phyloP scores from a whole-genome alignment of 306 rosid species.

The Mimosa bimucronata region DNA sequence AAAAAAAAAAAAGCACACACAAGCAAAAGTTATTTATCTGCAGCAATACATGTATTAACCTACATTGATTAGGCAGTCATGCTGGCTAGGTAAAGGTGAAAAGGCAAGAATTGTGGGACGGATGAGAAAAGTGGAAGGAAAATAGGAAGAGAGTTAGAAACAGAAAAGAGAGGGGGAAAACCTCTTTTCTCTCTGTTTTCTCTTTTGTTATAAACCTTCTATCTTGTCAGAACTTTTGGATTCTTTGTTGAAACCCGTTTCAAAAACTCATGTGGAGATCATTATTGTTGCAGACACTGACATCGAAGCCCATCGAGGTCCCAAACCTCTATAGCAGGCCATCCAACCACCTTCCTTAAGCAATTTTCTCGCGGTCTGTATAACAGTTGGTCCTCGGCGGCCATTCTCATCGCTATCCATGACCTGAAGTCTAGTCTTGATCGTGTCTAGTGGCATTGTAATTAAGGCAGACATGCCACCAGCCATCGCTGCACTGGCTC shows the following conservation, averaged over 20 bases:
- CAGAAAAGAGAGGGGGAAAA: slow-evolving; percentile 17
- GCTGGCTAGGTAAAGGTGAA: slow-evolving; percentile 8
- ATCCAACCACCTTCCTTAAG: slow-evolving; percentile 77
- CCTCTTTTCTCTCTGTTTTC: background rate
- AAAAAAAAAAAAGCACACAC: background rate
- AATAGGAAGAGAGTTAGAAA: slow-evolving; percentile 27
- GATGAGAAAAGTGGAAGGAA: too few relatives aligned
- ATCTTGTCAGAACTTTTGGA: slow-evolving; percentile 56
- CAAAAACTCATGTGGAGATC: slow-evolving; percentile 85
- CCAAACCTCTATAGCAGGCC: slow-evolving; percentile 82
- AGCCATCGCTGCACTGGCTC: slow-evolving; percentile 85
- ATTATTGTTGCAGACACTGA: slow-evolving; percentile 80
- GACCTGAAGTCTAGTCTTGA: slow-evolving; percentile 79
- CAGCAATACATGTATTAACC: slow-evolving; percentile 14
- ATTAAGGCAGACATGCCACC: slow-evolving; percentile 76
- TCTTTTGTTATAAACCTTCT: slow-evolving; percentile 12
- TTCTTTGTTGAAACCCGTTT: slow-evolving; percentile 75
- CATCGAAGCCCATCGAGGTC: slow-evolving; percentile 79
- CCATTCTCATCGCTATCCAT: slow-evolving; percentile 78
- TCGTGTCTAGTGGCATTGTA: slow-evolving; percentile 78
- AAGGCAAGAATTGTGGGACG: background rate
- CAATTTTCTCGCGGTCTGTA: slow-evolving; percentile 70
- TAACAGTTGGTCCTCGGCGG: slow-evolving; percentile 62
- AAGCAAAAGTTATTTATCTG: slow-evolving; percentile 3
- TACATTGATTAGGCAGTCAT: slow-evolving; percentile 36